Percentiles rank a stretch among this genome's conserved stretches.
Conservation (phyloP, 257 asterid genomes). For the Solanum chaucha region DNA sequence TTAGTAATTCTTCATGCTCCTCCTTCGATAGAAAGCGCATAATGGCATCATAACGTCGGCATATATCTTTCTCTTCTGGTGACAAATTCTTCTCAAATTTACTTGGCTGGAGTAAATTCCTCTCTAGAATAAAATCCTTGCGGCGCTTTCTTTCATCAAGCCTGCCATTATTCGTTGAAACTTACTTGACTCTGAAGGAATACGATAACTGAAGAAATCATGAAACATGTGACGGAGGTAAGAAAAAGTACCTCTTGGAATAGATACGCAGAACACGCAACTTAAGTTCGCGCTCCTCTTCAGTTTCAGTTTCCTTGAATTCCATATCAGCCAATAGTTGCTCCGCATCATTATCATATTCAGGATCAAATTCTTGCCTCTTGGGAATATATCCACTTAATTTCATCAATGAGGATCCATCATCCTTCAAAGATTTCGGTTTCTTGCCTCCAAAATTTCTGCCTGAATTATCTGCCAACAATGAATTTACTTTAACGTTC, state of each 20-base stretch:
- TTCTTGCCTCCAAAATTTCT: slow-evolving; percentile 54
- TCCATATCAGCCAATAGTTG: slow-evolving; percentile 84
- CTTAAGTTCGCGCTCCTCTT: slow-evolving; percentile 67
- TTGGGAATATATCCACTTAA: slow-evolving; percentile 67
- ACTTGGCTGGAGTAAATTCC: neutral
- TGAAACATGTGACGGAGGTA: neutral
- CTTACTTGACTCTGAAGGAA: neutral
- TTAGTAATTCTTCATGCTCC: neutral
- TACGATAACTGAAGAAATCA: neutral
- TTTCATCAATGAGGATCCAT: slow-evolving; percentile 54
- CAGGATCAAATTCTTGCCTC: slow-evolving; percentile 77
- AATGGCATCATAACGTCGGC: neutral
- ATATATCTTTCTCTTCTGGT: neutral
- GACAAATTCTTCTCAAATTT: neutral
- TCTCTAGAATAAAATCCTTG: slow-evolving; percentile 50
- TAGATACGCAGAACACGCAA: slow-evolving; percentile 63
- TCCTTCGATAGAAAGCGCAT: neutral
- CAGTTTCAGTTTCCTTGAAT: slow-evolving; percentile 73
- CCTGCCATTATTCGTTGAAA: slow-evolving; percentile 29
- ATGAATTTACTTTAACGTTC: neutral
- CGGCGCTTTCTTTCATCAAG: slow-evolving; percentile 83
- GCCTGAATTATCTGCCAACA: slow-evolving; percentile 35
- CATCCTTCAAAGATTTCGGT: slow-evolving; percentile 40
- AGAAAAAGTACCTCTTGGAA: slow-evolving; percentile 44
- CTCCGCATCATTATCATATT: slow-evolving; percentile 90